Percentiles rank a stretch among this genome's conserved stretches.
Conservation (phyloP, 78 protist genomes). For the Dictyostelium purpureum region DNA sequence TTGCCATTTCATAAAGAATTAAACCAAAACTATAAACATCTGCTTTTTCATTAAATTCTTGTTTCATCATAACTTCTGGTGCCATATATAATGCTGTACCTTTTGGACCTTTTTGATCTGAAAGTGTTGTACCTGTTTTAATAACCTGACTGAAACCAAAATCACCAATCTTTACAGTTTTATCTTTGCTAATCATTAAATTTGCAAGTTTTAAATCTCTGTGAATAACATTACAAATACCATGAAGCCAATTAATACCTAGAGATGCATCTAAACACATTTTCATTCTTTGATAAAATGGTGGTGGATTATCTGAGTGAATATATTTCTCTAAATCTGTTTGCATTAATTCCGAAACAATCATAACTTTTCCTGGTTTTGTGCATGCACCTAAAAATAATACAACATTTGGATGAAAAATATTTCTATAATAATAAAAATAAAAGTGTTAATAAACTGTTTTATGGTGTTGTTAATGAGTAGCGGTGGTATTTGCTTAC, state of each 20-base stretch:
- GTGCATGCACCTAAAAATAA: slow-evolving; percentile 86
- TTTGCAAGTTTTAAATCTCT: slow-evolving; percentile 82
- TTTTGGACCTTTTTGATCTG: slow-evolving; percentile 77
- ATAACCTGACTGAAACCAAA: slow-evolving; percentile 82
- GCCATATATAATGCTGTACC: slow-evolving; percentile 85
- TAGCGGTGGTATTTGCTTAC: not conserved
- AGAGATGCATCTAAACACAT: slow-evolving; percentile 71
- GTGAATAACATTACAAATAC: slow-evolving; percentile 74
- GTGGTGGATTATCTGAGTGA: slow-evolving; percentile 39
- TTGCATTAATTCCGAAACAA: slow-evolving; percentile 79
- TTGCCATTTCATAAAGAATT: slow-evolving; percentile 69
- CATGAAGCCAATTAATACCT: slow-evolving; percentile 83
- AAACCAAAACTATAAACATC: slow-evolving; percentile 86
- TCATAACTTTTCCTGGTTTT: slow-evolving; percentile 80
- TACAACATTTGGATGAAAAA: slow-evolving; percentile 81
- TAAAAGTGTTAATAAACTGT: not conserved
- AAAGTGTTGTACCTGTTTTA: slow-evolving; percentile 62
- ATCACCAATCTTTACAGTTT: slow-evolving; percentile 80
- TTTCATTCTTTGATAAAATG: slow-evolving; percentile 67
- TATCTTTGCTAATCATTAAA: slow-evolving; percentile 60
- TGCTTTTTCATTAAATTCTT: slow-evolving; percentile 79
- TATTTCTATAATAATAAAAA: not conserved
- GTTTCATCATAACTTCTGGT: slow-evolving; percentile 84
- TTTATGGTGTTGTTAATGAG: not conserved
- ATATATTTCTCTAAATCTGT: slow-evolving; percentile 73